Evolutionary conservation across 2,329 filamentous ascomycete genomes (phyloP), one percentile per base, ranked within the genome.

Genomic region (Drechmeria coniospora): DNA sequence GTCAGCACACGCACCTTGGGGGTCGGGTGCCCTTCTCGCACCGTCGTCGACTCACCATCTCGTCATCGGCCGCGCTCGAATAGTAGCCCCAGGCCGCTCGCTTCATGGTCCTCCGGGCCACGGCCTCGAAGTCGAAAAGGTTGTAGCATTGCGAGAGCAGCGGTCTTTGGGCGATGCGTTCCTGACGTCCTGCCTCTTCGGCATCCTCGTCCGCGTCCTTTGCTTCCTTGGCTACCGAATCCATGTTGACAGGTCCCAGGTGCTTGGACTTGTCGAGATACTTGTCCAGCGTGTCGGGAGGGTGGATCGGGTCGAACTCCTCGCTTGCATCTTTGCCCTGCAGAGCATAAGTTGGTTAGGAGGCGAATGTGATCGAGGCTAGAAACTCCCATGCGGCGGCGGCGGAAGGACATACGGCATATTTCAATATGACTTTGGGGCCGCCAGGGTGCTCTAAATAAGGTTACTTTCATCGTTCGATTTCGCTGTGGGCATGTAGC

Each of bases 1-100:
- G n/a, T n/a, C n/a, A n/a, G n/a, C n/a, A n/a, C n/a, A n/a, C n/a
- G n/a, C n/a, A n/a, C n/a, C n/a, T n/a, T n/a, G n/a, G n/a, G n/a
- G n/a, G n/a, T n/a, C n/a, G n/a, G n/a, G n/a, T n/a, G n/a, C n/a
- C n/a, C n/a, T n/a, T n/a, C n/a, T 11, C 10, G 5, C 17, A 17
- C 10, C 2, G n/a, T 4, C 1, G 7, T 3, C 14, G 12, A 33
- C 48, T 25, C 36, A 57, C 54, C 39, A 59, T 59, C 39, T 59
- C 56, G 31, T 59, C 56, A 17, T 59, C 56, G 0, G 87, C 83
- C 31, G 82, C 87, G 46, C 80, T 90, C 1, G 83, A 93, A 54
- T 98, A 98, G 59, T 98, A 98, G 15, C 80, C 90, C 90, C 90
- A 98, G 0, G 87, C 87, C 2, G 77, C 79, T 61, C 80, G 92